Evolutionary conservation across 164 flowering plant genomes (phyloP).

Genomic region (Aristolochia californica): DNA sequence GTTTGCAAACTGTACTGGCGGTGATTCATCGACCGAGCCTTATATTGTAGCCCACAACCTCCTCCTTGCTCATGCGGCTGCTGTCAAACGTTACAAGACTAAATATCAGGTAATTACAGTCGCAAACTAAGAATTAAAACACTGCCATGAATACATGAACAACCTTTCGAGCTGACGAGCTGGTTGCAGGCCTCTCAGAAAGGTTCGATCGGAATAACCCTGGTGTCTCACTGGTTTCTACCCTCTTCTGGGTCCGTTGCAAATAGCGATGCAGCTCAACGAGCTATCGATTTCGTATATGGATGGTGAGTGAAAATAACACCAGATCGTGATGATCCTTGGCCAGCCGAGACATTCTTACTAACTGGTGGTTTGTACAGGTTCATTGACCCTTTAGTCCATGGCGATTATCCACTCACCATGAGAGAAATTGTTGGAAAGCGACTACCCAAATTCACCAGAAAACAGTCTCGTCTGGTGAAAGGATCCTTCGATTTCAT

Average conservation of each 20-base stretch:
- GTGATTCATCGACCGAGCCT: constrained; percentile 44
- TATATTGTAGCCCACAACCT: constrained; percentile 28
- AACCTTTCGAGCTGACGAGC: too few relatives aligned
- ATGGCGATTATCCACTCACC: constrained; percentile 38
- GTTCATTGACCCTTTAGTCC: constrained; percentile 37
- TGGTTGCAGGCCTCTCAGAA: constrained; percentile 44
- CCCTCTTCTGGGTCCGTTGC: constrained; percentile 18
- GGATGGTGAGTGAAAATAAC: constrained; percentile 22
- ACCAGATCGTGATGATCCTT: not conserved
- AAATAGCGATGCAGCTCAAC: constrained; percentile 28
- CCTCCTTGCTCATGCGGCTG: constrained; percentile 42
- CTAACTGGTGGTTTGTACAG: constrained; percentile 10
- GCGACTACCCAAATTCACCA: constrained; percentile 44
- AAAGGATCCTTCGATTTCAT: constrained; percentile 31
- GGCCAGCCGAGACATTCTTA: too few relatives aligned
- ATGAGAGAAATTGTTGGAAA: constrained; percentile 30
- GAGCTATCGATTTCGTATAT: constrained; percentile 45
- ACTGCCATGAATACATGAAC: too few relatives aligned
- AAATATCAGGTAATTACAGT: constrained; percentile 28
- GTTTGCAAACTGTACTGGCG: constrained; percentile 14
- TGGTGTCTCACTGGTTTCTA: constrained; percentile 31
- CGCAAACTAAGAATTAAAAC: not conserved
- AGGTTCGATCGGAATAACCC: constrained; percentile 53
- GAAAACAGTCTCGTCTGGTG: constrained; percentile 21
- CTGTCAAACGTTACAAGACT: constrained; percentile 25